These are phyloP conservation scores for Pascua guehoae DNA, from an alignment of 1,284 basidiomycete genomes.

Conservation along the genomic window DNA sequence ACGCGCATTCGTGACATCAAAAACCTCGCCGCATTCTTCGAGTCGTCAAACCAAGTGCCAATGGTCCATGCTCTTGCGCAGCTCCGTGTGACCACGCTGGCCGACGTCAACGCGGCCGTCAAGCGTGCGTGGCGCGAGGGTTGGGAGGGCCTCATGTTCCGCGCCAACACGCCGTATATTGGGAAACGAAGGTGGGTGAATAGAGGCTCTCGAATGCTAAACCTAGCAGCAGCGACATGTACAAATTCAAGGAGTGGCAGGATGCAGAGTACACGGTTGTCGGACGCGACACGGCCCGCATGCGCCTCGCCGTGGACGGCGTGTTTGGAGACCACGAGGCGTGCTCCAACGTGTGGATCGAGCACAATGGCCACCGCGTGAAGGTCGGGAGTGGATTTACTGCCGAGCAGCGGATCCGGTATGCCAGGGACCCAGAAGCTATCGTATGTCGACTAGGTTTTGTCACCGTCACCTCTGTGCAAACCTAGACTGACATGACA, in stretches of 20 bases:
- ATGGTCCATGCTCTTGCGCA: slow-evolving; percentile 33
- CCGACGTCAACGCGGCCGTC: slow-evolving; percentile 37
- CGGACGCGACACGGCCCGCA: slow-evolving; percentile 23
- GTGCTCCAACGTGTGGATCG: slow-evolving; percentile 36
- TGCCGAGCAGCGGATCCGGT: slow-evolving; percentile 37
- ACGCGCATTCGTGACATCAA: not conserved
- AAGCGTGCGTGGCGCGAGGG: slow-evolving; percentile 32
- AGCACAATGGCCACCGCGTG: slow-evolving; percentile 39
- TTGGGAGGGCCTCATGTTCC: slow-evolving; percentile 46
- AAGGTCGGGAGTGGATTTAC: slow-evolving; percentile 43
- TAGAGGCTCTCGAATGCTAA: not conserved
- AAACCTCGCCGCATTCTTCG: slow-evolving; percentile 2
- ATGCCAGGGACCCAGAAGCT: slow-evolving; percentile 29
- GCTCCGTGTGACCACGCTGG: slow-evolving; percentile 13
- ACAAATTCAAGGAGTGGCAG: slow-evolving; percentile 47
- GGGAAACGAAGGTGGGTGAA: slow-evolving; percentile 37
- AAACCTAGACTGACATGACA: slow-evolving; percentile 3
- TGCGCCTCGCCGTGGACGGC: slow-evolving; percentile 38
- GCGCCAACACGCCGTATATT: slow-evolving; percentile 39
- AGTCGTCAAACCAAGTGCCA: not conserved
- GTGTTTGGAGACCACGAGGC: slow-evolving; percentile 35
- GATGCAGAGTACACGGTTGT: slow-evolving; percentile 44
- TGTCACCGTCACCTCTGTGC: not conserved
- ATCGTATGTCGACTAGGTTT: slow-evolving; percentile 27
- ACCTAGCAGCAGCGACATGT: slow-evolving; percentile 30